phyloP scores from a whole-genome alignment of 306 rosid species.

The Malus sylvestris region DNA sequence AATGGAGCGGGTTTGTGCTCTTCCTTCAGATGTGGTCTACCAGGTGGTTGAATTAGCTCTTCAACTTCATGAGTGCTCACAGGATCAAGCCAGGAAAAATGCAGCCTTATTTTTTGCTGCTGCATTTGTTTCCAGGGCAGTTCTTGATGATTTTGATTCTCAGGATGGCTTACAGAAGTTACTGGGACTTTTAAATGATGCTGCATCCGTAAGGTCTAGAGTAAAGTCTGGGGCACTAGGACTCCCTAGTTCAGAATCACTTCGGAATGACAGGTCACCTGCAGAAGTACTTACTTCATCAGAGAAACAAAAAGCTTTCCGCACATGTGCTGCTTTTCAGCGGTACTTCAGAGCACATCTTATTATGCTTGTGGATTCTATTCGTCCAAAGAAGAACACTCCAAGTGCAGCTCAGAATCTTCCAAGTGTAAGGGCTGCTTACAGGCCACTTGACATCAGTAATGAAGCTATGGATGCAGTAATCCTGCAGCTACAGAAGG shows the following conservation, averaged over 20 bases:
- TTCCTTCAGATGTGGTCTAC: constrained; percentile 66
- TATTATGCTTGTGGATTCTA: constrained; percentile 72
- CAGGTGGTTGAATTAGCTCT: constrained; percentile 86
- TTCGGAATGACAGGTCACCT: constrained; percentile 73
- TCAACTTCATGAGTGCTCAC: constrained; percentile 80
- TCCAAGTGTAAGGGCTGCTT: constrained; percentile 77
- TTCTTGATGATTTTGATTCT: constrained; percentile 89
- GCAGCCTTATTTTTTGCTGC: constrained; percentile 85
- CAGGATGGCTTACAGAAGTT: constrained; percentile 82
- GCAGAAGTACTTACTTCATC: constrained; percentile 87
- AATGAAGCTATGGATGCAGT: constrained; percentile 86
- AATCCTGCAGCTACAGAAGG: constrained; percentile 81
- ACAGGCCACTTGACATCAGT: constrained; percentile 86
- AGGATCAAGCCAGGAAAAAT: constrained; percentile 87
- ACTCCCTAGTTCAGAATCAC: constrained; percentile 52
- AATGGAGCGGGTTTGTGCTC: constrained; percentile 97
- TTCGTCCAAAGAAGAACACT: constrained; percentile 76
- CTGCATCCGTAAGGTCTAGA: constrained; percentile 82
- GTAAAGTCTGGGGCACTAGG: constrained; percentile 71
- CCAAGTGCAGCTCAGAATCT: constrained; percentile 72
- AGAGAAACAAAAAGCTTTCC: constrained; percentile 91
- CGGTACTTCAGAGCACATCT: constrained; percentile 95
- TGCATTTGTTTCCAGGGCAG: constrained; percentile 92
- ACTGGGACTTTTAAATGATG: constrained; percentile 73
- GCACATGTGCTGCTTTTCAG: constrained; percentile 78